Percentiles rank a stretch among this genome's conserved stretches.
These are phyloP conservation scores for Tylopilus subfusipes DNA, from an alignment of 768 basidiomycete genomes.

Conservation along the genomic window DNA sequence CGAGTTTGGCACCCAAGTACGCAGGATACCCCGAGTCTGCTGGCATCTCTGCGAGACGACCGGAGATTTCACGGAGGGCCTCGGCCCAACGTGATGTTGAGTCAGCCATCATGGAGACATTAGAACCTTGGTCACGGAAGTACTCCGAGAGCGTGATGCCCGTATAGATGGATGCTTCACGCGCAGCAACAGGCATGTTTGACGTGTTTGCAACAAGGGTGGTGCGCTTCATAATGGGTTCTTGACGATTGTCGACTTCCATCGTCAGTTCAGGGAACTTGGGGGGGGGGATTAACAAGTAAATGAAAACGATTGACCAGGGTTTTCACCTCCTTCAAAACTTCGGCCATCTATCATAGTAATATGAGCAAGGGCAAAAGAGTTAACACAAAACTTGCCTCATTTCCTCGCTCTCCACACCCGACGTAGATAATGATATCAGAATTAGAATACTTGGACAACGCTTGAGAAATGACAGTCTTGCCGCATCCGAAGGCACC, in stretches of 20 bases:
- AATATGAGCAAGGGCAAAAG: slow-evolving; percentile 36
- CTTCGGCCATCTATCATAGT: slow-evolving; percentile 84
- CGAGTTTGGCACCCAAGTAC: slow-evolving; percentile 92
- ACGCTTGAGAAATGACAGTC: slow-evolving; percentile 97
- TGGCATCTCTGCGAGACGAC: slow-evolving; percentile 99
- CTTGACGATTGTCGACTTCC: slow-evolving; percentile 88
- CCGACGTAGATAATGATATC: slow-evolving; percentile 99
- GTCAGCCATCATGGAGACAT: slow-evolving; percentile 99
- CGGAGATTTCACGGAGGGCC: slow-evolving; percentile 97
- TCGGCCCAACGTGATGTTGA: slow-evolving; percentile 99
- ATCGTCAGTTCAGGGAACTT: slow-evolving; percentile 89
- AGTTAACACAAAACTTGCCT: slow-evolving; percentile 45
- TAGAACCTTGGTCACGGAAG: slow-evolving; percentile 97
- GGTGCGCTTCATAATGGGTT: slow-evolving; percentile 99
- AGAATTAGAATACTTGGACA: slow-evolving; percentile 98
- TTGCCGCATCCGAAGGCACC: slow-evolving; percentile 99
- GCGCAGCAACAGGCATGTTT: slow-evolving; percentile 99
- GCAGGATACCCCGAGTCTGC: slow-evolving; percentile 99
- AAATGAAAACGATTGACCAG: slow-evolving; percentile 1
- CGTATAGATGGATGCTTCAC: slow-evolving; percentile 99
- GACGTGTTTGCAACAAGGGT: slow-evolving; percentile 99
- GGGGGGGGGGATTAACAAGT: slow-evolving; percentile 13
- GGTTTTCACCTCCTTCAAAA: slow-evolving; percentile 84
- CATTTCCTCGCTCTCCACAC: slow-evolving; percentile 98
- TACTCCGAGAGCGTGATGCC: slow-evolving; percentile 99